Base-by-base conservation (phyloP, 2,329 filamentous ascomycete genomes). In the Arthroderma uncinatum region DNA sequence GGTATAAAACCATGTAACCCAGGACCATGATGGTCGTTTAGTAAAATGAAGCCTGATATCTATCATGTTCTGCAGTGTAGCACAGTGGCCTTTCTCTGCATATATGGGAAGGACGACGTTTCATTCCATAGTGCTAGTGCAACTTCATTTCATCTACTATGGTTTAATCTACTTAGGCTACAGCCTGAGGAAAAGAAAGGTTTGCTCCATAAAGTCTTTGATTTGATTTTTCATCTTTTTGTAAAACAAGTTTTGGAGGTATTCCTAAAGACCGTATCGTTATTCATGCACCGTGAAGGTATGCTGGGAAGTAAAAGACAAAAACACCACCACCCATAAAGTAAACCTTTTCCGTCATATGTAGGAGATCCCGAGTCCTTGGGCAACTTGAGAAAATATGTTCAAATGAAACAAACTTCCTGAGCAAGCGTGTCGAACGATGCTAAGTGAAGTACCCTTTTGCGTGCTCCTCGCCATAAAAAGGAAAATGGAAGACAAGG, bases 341-440 rank as follows among this genome's bases (percentile, higher is more conserved):
- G 16, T 33, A 50, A 30, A 30, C 47, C 47, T 50, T 50, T 50
- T 50, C 47, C 28, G 8, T 50, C 47, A 50, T 50, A 50, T 50
- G 47, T 50, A 47, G 39, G 47, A 50, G 28, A 50, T n/a, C 47
- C 23, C 25, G 14, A 33, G 19, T 19, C 3, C 1, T 44, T 25
- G 47, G 47, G 9, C 21, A 50, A 50, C 3, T 16, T 50, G 47
- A 50, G 25, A 50, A 50, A 50, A 50, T 50, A 33, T 50, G 28
- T 50, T 50, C 47, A 50, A 50, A 19, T 30, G n/a, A 50, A 50
- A 33, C 23, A 50, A 50, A 30, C 47, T 16, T 25, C 25, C n/a
- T n/a, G 14, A 33, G 28, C 47, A 50, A 30, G 47, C 47, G 47
- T 50, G 25, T 50, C 47, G 33, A 50, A 50, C 47, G 47, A 50